These are phyloP conservation scores for Populus tremula DNA, from an alignment of 345 rosid species.

Conservation along the genomic window DNA sequence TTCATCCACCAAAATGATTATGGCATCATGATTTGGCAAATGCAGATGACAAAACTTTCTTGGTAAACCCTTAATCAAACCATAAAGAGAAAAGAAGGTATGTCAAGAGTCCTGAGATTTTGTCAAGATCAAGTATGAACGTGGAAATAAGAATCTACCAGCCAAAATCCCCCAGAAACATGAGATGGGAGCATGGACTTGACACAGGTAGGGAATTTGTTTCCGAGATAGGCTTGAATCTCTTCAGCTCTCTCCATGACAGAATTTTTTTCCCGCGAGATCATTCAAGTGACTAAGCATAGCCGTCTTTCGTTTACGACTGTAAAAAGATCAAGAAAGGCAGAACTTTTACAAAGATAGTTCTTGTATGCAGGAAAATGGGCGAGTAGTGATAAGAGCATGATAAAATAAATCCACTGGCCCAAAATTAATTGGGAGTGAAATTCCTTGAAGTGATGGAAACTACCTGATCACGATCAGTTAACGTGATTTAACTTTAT, in stretches of 20 bases:
- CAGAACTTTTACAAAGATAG: neutral
- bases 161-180: constrained; percentile 31
- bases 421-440: too few species aligned
- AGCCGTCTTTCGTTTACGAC: neutral
- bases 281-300: neutral
- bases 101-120: neutral
- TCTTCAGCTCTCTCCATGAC: constrained; percentile 15
- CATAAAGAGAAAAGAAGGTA: neutral
- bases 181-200: constrained; percentile 23
- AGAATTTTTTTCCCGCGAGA: neutral
- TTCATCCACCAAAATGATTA: constrained; percentile 24
- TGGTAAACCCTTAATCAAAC: constrained; percentile 17
- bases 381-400: neutral
- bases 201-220: constrained; percentile 17
- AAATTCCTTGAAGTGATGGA: too few species aligned
- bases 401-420: too few species aligned
- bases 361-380: neutral
- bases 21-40: constrained; percentile 26
- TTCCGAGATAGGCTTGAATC: constrained; percentile 11
- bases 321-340: neutral
- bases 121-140: neutral
- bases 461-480: too few species aligned
- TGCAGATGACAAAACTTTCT: constrained; percentile 8
- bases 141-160: constrained; percentile 16
- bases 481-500: too few species aligned